These are phyloP conservation scores for Xylaria bambusicola DNA, from an alignment of 495 filamentous ascomycete genomes.

Conservation along the genomic window DNA sequence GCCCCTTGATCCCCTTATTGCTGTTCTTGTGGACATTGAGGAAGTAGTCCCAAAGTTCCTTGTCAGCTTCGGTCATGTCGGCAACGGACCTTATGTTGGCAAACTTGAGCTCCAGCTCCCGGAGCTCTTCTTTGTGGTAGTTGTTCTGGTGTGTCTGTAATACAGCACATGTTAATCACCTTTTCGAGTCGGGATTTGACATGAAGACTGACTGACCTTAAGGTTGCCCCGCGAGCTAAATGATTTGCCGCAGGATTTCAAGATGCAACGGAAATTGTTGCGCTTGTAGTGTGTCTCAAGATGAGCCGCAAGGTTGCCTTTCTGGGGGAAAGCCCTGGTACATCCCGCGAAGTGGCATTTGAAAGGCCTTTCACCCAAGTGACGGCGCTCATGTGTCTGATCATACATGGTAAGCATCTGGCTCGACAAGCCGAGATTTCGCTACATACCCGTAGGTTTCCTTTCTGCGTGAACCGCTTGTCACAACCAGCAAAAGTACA, in stretches of 20 bases:
- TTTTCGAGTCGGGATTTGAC: neutral
- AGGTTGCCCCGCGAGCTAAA: slow-evolving; percentile 90
- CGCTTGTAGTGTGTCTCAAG: slow-evolving; percentile 74
- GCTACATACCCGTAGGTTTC: slow-evolving; percentile 75
- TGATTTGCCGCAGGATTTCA: slow-evolving; percentile 80
- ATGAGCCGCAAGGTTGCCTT: slow-evolving; percentile 85
- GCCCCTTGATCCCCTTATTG: slow-evolving; percentile 91
- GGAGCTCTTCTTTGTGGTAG: slow-evolving; percentile 76
- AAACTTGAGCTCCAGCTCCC: slow-evolving; percentile 73
- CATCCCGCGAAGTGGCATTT: slow-evolving; percentile 68
- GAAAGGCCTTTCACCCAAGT: slow-evolving; percentile 84
- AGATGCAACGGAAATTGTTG: slow-evolving; percentile 78
- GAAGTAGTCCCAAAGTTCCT: slow-evolving; percentile 85
- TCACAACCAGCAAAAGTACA: slow-evolving; percentile 77
- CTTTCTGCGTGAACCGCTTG: slow-evolving; percentile 81
- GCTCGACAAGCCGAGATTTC: neutral
- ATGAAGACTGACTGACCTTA: slow-evolving; percentile 57
- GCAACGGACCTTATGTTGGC: slow-evolving; percentile 62
- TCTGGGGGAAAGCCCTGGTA: slow-evolving; percentile 78
- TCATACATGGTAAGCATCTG: slow-evolving; percentile 16
- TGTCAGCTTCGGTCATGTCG: slow-evolving; percentile 66
- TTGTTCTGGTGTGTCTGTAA: slow-evolving; percentile 88
- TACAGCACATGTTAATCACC: neutral
- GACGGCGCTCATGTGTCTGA: slow-evolving; percentile 81
- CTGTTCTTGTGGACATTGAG: slow-evolving; percentile 87